phyloP scores from a whole-genome alignment of 495 filamentous ascomycete species.

The Penicillium roqueforti region DNA sequence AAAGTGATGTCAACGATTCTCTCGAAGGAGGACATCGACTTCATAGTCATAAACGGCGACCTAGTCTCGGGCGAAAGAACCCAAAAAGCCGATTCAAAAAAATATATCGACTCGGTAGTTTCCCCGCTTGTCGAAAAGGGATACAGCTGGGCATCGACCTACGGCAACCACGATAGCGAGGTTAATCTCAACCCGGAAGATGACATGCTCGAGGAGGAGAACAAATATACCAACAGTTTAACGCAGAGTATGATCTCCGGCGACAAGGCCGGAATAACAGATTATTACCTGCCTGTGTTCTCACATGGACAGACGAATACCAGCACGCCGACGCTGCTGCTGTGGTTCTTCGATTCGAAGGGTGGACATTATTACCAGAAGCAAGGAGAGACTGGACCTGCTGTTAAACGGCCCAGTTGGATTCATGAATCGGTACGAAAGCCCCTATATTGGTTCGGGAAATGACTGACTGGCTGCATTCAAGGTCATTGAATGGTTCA shows the following conservation, averaged over 20 bases:
- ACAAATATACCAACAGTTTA: slow-evolving; percentile 47
- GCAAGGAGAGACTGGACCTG: slow-evolving; percentile 24
- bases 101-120: slow-evolving; percentile 60
- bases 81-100: slow-evolving; percentile 51
- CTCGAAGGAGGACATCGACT: slow-evolving; percentile 49
- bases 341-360: slow-evolving; percentile 75
- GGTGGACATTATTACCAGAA: slow-evolving; percentile 56
- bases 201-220: slow-evolving; percentile 53
- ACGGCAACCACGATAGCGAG: slow-evolving; percentile 70
- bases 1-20: slow-evolving; percentile 59
- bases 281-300: slow-evolving; percentile 62
- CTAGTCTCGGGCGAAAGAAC: slow-evolving; percentile 68
- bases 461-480: background rate
- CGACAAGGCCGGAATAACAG: slow-evolving; percentile 55
- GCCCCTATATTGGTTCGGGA: no score
- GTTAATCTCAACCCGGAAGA: slow-evolving; percentile 51
- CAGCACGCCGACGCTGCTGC: slow-evolving; percentile 44
- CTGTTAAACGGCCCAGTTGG: slow-evolving; percentile 35
- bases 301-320: slow-evolving; percentile 9
- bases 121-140: slow-evolving; percentile 48
- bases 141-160: slow-evolving; percentile 62
- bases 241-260: slow-evolving; percentile 47
- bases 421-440: slow-evolving; percentile 34
- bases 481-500: slow-evolving; percentile 60
- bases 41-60: slow-evolving; percentile 72